phyloP scores from a whole-genome alignment of 179 eudicot species.

The Vitellaria paradoxa region DNA sequence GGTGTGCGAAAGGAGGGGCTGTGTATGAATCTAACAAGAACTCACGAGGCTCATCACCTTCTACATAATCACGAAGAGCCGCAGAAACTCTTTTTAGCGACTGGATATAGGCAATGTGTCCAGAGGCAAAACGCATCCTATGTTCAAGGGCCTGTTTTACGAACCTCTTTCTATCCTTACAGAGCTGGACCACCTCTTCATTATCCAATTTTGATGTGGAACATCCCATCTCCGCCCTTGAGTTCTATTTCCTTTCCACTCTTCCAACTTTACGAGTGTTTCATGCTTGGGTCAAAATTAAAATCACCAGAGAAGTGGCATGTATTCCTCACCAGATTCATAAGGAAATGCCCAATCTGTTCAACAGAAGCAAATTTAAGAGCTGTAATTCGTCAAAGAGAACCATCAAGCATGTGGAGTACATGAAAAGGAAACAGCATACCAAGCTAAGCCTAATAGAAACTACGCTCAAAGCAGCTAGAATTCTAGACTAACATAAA shows the following conservation, averaged over 20 bases:
- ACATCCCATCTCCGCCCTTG: constrained; percentile 75
- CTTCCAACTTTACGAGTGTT: constrained; percentile 16
- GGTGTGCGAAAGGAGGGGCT: constrained; percentile 52
- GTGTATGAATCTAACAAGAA: constrained; percentile 58
- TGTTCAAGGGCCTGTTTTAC: constrained; percentile 92
- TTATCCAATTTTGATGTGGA: constrained; percentile 90
- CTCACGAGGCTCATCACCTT: constrained; percentile 85
- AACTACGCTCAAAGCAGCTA: neutral
- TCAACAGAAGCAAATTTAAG: constrained; percentile 17
- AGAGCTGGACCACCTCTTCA: constrained; percentile 88
- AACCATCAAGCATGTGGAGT: constrained; percentile 15
- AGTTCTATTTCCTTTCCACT: neutral
- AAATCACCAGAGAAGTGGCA: constrained; percentile 7
- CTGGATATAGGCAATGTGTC: constrained; percentile 79
- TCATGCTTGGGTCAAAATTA: constrained; percentile 30
- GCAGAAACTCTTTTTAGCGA: constrained; percentile 77
- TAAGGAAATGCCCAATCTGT: constrained; percentile 30
- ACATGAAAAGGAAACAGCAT: constrained; percentile 19
- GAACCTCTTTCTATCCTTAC: constrained; percentile 82
- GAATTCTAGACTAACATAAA: neutral
- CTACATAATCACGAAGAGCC: constrained; percentile 82
- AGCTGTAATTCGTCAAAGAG: neutral
- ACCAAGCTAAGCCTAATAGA: neutral
- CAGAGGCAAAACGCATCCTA: constrained; percentile 65
- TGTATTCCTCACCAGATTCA: constrained; percentile 28